Evolutionary conservation across 371 early-diverging fungal species (phyloP).

Genomic region (Rhizopus delemar): DNA sequence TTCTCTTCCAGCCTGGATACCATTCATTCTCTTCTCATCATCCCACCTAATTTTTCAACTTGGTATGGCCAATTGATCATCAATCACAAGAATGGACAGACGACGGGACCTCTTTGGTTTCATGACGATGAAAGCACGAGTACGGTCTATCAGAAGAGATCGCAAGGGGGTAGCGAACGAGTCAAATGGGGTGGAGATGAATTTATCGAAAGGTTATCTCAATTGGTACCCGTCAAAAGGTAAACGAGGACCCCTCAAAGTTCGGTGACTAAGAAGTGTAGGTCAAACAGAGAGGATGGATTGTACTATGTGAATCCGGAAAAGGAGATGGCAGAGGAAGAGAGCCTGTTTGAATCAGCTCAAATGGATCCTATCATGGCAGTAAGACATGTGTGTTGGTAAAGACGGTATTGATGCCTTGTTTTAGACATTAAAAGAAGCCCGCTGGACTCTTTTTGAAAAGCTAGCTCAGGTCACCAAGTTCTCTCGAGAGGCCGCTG

Average conservation of each 20-base stretch:
- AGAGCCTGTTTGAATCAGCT: slow-evolving; percentile 30
- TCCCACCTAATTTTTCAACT: slow-evolving; percentile 44
- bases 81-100: slow-evolving; percentile 45
- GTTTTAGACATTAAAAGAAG: slow-evolving; percentile 64
- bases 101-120: slow-evolving; percentile 46
- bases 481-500: slow-evolving; percentile 73
- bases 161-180: slow-evolving; percentile 37
- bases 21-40: slow-evolving; percentile 41
- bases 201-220: slow-evolving; percentile 38
- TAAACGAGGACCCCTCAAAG: slow-evolving; percentile 8
- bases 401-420: background rate
- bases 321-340: background rate
- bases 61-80: slow-evolving; percentile 50
- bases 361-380: slow-evolving; percentile 52
- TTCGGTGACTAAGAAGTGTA: background rate
- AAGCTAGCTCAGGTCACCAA: slow-evolving; percentile 82
- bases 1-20: slow-evolving; percentile 28
- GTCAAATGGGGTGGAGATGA: slow-evolving; percentile 50
- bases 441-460: slow-evolving; percentile 81
- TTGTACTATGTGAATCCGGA: too few relatives aligned
- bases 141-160: slow-evolving; percentile 48
- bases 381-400: slow-evolving; percentile 20
- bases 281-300: too few relatives aligned
- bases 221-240: slow-evolving; percentile 28
- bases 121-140: slow-evolving; percentile 57